Percentiles rank a stretch among this genome's conserved stretches.
Evolutionary conservation across 1,284 basidiomycete species (phyloP).

Genomic region (Exobasidium rhododendri): DNA sequence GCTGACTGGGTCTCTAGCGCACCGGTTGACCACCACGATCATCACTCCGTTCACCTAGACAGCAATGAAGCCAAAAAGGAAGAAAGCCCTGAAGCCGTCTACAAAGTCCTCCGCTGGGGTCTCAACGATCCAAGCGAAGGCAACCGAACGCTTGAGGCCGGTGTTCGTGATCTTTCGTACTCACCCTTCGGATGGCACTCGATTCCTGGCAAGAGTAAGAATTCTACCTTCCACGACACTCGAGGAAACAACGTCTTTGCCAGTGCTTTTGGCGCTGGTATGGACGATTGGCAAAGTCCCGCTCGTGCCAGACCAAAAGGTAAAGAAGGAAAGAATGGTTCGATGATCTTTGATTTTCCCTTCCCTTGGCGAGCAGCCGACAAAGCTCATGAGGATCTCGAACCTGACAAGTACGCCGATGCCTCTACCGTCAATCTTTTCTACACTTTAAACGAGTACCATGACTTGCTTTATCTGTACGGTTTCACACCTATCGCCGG

Average conservation of each 20-base stretch:
- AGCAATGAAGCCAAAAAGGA: not conserved
- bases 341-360: slow-evolving; percentile 40
- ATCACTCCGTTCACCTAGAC: slow-evolving; percentile 5
- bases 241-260: slow-evolving; percentile 47
- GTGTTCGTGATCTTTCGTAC: slow-evolving; percentile 27
- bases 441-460: slow-evolving; percentile 43
- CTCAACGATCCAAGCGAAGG: slow-evolving; percentile 45
- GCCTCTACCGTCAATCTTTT: slow-evolving; percentile 29
- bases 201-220: slow-evolving; percentile 22
- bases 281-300: slow-evolving; percentile 30
- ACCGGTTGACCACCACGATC: not conserved
- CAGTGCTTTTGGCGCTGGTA: slow-evolving; percentile 31
- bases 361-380: slow-evolving; percentile 44
- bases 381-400: slow-evolving; percentile 31
- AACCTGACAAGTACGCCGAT: slow-evolving; percentile 30
- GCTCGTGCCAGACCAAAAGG: slow-evolving; percentile 32
- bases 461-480: slow-evolving; percentile 55
- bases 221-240: slow-evolving; percentile 36
- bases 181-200: slow-evolving; percentile 43
- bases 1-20: slow-evolving; percentile 35
- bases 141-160: slow-evolving; percentile 32
- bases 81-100: slow-evolving; percentile 23
- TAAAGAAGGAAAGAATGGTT: slow-evolving; percentile 25
- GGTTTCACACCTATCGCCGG: slow-evolving; percentile 87
- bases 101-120: slow-evolving; percentile 43